Base-by-base conservation (phyloP, 177 flowering plant species). In the Tripterygium wilfordii region DNA sequence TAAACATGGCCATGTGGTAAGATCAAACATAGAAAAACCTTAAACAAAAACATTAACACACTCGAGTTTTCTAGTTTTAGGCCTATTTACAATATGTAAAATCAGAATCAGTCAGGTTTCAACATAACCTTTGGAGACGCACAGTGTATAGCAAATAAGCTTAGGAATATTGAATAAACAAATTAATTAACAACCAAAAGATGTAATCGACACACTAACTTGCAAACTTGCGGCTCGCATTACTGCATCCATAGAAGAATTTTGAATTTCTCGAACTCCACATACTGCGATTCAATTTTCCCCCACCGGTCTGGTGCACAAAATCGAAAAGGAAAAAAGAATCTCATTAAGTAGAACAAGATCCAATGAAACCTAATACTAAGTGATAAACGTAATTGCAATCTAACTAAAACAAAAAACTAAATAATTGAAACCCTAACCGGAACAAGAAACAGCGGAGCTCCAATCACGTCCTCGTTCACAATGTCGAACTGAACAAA, bases 361-460 rank as follows among this genome's bases (percentile, higher is more conserved):
- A 49, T 18, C 30, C 33, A 19, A 10, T 21, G 7, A 28, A 37
- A 32, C 14, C 26, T n/a, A 1, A 28, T 16, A 9, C 3, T 42
- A 35, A 33, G 31, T 28, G 24, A 6, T 6, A 30, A 21, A n/a
- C 17, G 10, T 1, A 38, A 38, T 28, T 16, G 21, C 30, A 37
- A 29, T 16, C 28, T 25, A 20, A 8, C n/a, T 45, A 30, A 37
- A 41, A 61, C 7, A 37, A 28, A 23, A 29, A 25, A 16, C 24
- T 2, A 36, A 40, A n/a, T 28, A 30, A 35, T 29, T 10, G 13
- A 29, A 51, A 56, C 47, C 58, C 70, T 61, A 61, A 81, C 95
- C 64, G 88, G 95, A 58, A 83, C 80, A 26, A 62, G 77, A 49
- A 83, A 77, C n/a, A 42, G 56, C 1, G 57, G 40, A 20, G 42